Base-by-base conservation (phyloP, 2,329 filamentous ascomycete species). In the Hawksworthiomyces lignivorus region DNA sequence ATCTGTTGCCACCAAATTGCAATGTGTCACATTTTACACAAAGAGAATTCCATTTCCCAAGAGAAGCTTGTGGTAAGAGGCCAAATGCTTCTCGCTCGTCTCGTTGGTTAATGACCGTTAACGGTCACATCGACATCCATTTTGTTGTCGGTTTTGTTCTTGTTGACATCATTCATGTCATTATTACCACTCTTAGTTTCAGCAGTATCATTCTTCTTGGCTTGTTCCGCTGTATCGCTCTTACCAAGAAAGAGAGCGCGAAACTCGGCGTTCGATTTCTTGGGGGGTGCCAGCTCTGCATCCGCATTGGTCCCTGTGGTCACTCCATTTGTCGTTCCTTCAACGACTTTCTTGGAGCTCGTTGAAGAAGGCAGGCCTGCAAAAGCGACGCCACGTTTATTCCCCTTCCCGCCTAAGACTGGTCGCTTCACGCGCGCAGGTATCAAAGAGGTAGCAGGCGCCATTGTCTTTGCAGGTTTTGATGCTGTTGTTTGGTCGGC, bases 371-470 rank as follows among this genome's bases (percentile, higher is more conserved):
- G 34, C 4, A 36, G 41, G 5, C 44, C 48, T 8, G 55, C 52
- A 41, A 74, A 70, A 3, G 68, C 70, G 6, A 73, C 48, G 10
- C 64, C 65, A 41, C 64, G 60, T 44, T 65, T 73, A 20, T 58
- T 58, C 3, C 58, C 64, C 43, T 54, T 54, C 31, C 57, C 60
- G 29, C 68, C 67, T n/a, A 65, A 43, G 3, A 60, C 61, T 10
- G 68, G 62, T 17, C 70, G 62, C 40, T 67, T 63, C 22, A 72
- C 52, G 17, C 56, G 52, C 42, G 68, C 67, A 14, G 65, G 63
- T 58, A 75, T 69, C 32, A 73, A 58, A 11, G 49, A 55, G 20
- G 55, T 45, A 14, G 56, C 41, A 7, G 48, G 42, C 12, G 24
- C 24, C 3, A 12, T n/a, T n/a, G n/a, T n/a, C n/a, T n/a, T n/a